Evolutionary conservation across 78 protist species (phyloP).

Genomic region (Dictyostelium intermedium): DNA sequence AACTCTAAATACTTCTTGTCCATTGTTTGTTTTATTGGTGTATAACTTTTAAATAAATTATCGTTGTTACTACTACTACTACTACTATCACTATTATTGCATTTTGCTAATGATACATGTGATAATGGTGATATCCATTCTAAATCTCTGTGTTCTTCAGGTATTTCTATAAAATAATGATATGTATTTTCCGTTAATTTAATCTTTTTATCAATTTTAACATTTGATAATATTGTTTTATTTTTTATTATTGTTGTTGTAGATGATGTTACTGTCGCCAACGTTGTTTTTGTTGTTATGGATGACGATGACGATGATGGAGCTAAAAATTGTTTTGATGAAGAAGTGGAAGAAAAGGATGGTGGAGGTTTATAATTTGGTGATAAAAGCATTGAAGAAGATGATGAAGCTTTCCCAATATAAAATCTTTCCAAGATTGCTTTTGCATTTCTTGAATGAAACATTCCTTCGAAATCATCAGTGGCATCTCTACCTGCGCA

Average conservation of each 20-base stretch:
- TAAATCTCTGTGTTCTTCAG: neutral
- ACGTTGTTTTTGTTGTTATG: neutral
- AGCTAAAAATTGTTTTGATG: neutral
- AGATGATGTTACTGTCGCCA: neutral
- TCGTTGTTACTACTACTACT: neutral
- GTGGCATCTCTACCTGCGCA: conserved; percentile 40
- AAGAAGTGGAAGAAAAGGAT: neutral
- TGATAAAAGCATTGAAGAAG: neutral
- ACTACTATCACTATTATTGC: neutral
- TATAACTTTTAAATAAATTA: conserved; percentile 41
- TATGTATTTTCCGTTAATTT: conserved; percentile 5
- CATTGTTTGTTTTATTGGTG: conserved; percentile 20
- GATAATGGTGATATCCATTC: conserved; percentile 67
- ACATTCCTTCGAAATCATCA: conserved; percentile 73
- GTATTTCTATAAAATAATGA: neutral
- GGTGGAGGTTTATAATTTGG: conserved; percentile 33
- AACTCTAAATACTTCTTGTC: conserved; percentile 28
- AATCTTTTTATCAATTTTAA: neutral
- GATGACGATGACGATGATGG: neutral
- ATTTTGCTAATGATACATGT: conserved; percentile 29
- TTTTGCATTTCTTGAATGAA: conserved; percentile 64
- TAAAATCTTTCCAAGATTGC: conserved; percentile 41
- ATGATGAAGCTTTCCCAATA: conserved; percentile 22
- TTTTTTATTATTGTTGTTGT: neutral
- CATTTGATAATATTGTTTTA: neutral